Conservation (phyloP, 495 filamentous ascomycete species). For the Schizothecium vesticola region DNA sequence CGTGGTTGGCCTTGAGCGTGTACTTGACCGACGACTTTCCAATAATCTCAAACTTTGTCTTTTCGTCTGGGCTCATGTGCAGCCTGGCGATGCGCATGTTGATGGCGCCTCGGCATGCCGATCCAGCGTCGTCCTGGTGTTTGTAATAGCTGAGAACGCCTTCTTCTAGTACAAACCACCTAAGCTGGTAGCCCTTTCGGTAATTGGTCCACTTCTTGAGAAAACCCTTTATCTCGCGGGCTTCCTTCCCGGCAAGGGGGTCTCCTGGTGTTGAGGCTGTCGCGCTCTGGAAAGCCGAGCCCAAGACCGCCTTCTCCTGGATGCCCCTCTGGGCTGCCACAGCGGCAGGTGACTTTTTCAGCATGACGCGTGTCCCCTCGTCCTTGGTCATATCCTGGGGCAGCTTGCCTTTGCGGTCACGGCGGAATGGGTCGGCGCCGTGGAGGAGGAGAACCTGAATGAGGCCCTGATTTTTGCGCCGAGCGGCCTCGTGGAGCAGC, state of each 20-base stretch:
- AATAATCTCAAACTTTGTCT: slow-evolving; percentile 93
- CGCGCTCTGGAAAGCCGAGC: slow-evolving; percentile 57
- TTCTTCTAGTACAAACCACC: slow-evolving; percentile 97
- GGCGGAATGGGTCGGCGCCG: slow-evolving; percentile 93
- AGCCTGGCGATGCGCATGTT: slow-evolving; percentile 96
- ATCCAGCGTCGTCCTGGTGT: slow-evolving; percentile 91
- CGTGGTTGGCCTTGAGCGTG: slow-evolving; percentile 91
- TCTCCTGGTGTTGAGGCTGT: slow-evolving; percentile 54
- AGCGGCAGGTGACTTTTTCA: slow-evolving; percentile 92
- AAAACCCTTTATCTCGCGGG: slow-evolving; percentile 95
- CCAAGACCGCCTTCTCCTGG: slow-evolving; percentile 92
- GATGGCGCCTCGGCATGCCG: slow-evolving; percentile 92
- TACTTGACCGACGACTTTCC: slow-evolving; percentile 99
- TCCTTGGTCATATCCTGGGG: slow-evolving; percentile 98
- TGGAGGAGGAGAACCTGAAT: slow-evolving; percentile 88
- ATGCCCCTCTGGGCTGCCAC: slow-evolving; percentile 91
- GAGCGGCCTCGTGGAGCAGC: slow-evolving; percentile 87
- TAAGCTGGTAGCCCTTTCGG: slow-evolving; percentile 87
- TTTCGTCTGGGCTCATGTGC: slow-evolving; percentile 93
- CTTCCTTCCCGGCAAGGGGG: slow-evolving; percentile 71
- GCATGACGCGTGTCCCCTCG: slow-evolving; percentile 74
- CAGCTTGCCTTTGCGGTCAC: slow-evolving; percentile 90
- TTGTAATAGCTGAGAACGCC: slow-evolving; percentile 98
- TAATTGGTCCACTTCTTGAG: slow-evolving; percentile 99
- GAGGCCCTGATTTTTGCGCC: slow-evolving; percentile 73